Conservation (phyloP, 1,284 basidiomycete genomes). For the Butyriboletus regius region DNA sequence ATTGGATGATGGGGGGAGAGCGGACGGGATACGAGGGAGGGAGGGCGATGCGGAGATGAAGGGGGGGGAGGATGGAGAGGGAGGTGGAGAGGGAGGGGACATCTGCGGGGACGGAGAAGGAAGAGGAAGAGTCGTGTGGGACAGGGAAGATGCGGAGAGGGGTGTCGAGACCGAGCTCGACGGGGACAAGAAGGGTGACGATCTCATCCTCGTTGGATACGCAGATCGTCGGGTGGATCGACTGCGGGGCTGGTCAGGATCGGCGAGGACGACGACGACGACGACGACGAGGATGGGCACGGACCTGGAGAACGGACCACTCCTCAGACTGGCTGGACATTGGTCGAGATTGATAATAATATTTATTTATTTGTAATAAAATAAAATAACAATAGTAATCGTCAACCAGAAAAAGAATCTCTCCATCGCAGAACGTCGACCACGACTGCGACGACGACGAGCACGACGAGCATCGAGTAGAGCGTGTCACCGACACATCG, state of each 20-base stretch:
- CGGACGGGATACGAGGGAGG: conserved; percentile 53
- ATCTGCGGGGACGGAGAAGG: background rate
- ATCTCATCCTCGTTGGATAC: conserved; percentile 38
- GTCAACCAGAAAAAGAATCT: conserved; percentile 21
- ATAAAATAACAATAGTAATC: conserved; percentile 7
- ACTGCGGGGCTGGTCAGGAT: conserved; percentile 36
- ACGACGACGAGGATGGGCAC: conserved; percentile 2
- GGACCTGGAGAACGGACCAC: conserved; percentile 26
- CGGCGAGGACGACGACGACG: conserved; percentile 4
- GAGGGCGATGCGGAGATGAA: conserved; percentile 51
- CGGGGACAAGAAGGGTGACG: conserved; percentile 44
- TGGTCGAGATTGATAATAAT: conserved; percentile 5
- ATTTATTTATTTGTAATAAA: conserved; percentile 2
- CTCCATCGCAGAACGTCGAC: conserved; percentile 15
- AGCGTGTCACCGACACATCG: conserved; percentile 19
- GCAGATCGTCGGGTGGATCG: conserved; percentile 64
- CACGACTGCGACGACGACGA: conserved; percentile 14
- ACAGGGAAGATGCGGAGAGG: conserved; percentile 32
- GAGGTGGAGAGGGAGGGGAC: background rate
- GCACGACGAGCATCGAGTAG: conserved; percentile 16
- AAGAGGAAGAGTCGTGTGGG: conserved; percentile 23
- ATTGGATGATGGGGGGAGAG: conserved; percentile 47
- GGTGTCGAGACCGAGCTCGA: conserved; percentile 47
- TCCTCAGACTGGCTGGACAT: conserved; percentile 10
- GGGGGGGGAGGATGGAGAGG: conserved; percentile 48